Evolutionary conservation across 2,329 filamentous ascomycete species (phyloP).

Genomic region (Fusarium lyarnte): DNA sequence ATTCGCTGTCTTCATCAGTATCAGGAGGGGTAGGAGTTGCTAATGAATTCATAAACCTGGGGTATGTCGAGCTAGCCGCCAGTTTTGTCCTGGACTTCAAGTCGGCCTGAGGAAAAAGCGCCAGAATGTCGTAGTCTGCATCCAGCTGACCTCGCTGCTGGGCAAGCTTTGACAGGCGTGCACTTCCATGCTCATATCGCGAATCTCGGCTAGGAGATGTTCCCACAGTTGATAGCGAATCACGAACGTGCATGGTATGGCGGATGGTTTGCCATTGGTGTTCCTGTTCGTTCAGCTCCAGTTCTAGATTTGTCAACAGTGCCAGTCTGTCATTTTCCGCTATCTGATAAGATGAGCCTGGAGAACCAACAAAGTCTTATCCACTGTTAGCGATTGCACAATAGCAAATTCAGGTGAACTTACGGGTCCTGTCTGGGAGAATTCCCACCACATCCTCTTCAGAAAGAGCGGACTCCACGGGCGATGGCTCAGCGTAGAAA

Average conservation of each 20-base stretch:
- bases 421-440: conserved; percentile 1
- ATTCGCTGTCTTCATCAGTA: conserved; percentile 56
- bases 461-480: conserved; percentile 56
- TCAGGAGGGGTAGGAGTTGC: conserved; percentile 60
- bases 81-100: conserved; percentile 17
- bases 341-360: conserved; percentile 39
- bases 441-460: conserved; percentile 57
- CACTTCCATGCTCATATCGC: conserved; percentile 29
- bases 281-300: conserved; percentile 69
- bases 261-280: conserved; percentile 68
- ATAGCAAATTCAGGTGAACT: conserved; percentile 1
- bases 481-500: conserved; percentile 60
- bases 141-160: conserved; percentile 31
- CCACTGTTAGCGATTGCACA: conserved; percentile 15
- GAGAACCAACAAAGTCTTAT: conserved; percentile 9
- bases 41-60: conserved; percentile 23
- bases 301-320: conserved; percentile 67
- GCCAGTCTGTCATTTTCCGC: conserved; percentile 53
- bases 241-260: conserved; percentile 56
- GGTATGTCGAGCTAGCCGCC: conserved; percentile 22
- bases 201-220: conserved; percentile 40
- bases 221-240: conserved; percentile 60
- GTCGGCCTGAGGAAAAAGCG: conserved; percentile 27
- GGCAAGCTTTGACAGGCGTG: conserved; percentile 16
- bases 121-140: conserved; percentile 25